phyloP scores from a whole-genome alignment of 2,329 filamentous ascomycete species.

The Colletotrichum orchidophilum region DNA sequence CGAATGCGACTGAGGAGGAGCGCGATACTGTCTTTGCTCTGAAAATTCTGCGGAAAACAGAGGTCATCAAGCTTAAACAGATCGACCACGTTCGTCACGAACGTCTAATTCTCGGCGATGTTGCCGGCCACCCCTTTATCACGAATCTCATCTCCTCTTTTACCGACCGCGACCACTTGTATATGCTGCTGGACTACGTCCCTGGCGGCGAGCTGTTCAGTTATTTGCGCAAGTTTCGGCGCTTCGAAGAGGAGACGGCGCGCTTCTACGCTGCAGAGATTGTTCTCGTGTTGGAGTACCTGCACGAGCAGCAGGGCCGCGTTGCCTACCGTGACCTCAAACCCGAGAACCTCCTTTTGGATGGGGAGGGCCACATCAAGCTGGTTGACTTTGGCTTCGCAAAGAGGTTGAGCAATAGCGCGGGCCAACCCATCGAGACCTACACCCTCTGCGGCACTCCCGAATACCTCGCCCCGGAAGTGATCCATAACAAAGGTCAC shows the following conservation, averaged over 20 bases:
- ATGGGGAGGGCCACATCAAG: constrained; percentile 81
- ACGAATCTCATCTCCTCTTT: constrained; percentile 82
- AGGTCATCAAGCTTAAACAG: constrained; percentile 85
- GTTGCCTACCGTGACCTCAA: constrained; percentile 86
- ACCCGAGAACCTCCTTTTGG: constrained; percentile 83
- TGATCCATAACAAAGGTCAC: constrained; percentile 84
- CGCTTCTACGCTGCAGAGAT: constrained; percentile 89
- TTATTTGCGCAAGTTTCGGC: constrained; percentile 79
- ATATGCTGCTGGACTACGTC: constrained; percentile 86
- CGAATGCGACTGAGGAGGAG: constrained; percentile 61
- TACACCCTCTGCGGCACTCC: constrained; percentile 87
- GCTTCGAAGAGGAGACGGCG: constrained; percentile 81
- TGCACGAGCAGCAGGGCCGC: constrained; percentile 80
- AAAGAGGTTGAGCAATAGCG: constrained; percentile 73
- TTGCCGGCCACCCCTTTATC: constrained; percentile 85
- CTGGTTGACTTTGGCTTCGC: constrained; percentile 88
- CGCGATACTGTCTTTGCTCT: constrained; percentile 78
- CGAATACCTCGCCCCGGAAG: constrained; percentile 85
- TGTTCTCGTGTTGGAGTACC: constrained; percentile 80
- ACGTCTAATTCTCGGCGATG: constrained; percentile 78
- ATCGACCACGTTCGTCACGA: constrained; percentile 89
- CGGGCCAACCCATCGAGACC: constrained; percentile 69
- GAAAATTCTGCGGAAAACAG: constrained; percentile 79
- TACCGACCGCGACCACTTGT: constrained; percentile 80
- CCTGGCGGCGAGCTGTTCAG: constrained; percentile 87